Evolutionary conservation across 495 filamentous ascomycete genomes (phyloP).

Genomic region (Talaromyces nanjingensis): DNA sequence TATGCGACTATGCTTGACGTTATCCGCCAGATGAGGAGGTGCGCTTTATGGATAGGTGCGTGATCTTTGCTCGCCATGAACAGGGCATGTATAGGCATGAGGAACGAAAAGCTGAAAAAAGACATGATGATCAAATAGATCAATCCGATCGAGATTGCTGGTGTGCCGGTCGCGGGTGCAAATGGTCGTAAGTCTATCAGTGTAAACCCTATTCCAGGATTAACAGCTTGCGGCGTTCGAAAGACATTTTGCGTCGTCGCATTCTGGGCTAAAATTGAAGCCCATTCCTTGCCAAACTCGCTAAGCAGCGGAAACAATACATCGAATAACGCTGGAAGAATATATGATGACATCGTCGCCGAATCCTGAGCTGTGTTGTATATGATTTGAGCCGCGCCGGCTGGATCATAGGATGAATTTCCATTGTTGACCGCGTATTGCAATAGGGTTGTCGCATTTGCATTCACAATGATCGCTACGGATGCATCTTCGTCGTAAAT

Average conservation of each 20-base stretch:
- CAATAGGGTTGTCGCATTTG: conserved; percentile 58
- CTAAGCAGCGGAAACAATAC: conserved; percentile 38
- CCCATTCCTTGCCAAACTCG: conserved; percentile 50
- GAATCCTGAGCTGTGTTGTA: conserved; percentile 54
- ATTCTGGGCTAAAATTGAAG: conserved; percentile 20
- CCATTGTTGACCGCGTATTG: conserved; percentile 47
- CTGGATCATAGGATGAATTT: conserved; percentile 58
- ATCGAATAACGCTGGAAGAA: conserved; percentile 41
- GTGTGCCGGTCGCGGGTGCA: conserved; percentile 44
- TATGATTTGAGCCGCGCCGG: conserved; percentile 53
- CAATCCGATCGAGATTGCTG: conserved; percentile 57
- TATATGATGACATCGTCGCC: conserved; percentile 44
- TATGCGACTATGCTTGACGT: conserved; percentile 54
- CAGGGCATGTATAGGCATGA: conserved; percentile 58
- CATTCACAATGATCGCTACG: conserved; percentile 58
- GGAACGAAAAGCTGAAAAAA: conserved; percentile 67
- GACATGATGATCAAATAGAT: conserved; percentile 70
- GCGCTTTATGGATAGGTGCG: conserved; percentile 52
- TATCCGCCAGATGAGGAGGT: conserved; percentile 57
- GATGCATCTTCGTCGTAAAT: conserved; percentile 58
- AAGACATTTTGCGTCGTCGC: conserved; percentile 31
- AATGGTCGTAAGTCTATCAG: conserved; percentile 58
- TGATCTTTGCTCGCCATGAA: conserved; percentile 45
- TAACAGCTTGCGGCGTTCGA: conserved; percentile 49
- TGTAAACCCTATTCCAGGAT: conserved; percentile 57